Evolutionary conservation across 2,329 filamentous ascomycete genomes (phyloP), one percentile per base, ranked within the genome.

Genomic region (Albophoma yamanashiensis): DNA sequence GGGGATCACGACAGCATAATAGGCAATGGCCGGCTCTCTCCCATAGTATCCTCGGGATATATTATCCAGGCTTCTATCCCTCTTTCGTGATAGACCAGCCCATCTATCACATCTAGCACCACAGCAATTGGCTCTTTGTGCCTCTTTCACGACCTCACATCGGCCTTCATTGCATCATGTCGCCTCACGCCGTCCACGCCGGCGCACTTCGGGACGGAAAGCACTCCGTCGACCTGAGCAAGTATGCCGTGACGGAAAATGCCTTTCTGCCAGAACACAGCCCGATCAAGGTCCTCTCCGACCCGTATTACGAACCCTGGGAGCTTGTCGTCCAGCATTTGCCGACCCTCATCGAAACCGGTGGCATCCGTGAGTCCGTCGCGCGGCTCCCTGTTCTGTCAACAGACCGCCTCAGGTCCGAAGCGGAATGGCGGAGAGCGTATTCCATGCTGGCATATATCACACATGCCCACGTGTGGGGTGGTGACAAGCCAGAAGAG

Each of bases 401-500:
- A 0, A 88, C 87, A 0, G 78, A 83, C 22, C 76, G 80, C 7
- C 78, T 96, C 7, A 71, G 73, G 4, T 81, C 79, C 2, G 86
- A 90, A 65, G 74, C 82, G 1, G 89, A 96, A 76, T 95, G 90
- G 90, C 81, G 88, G 64, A 80, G 92, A 65, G 91, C 91, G 59
- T 96, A 95, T 72, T 81, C 87, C 3, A 79, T 95, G 9, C 78
- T 97, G 50, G 85, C 83, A 0, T 94, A 95, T 68, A 81, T 96
- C 59, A 81, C 90, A 1, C 91, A 97, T 73, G 87, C 85, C 12
- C 96, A 96, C 73, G 86, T 97, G 25, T 97, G 93, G 93, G 91
- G 91, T 60, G 91, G 89, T 27, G 83, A 89, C 52, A 81, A 78
- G 59, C 89, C 92, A 2, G 79, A 82, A 62, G 89, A 94, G 75